phyloP scores from a whole-genome alignment of 345 rosid species.

The Lumnitzera racemosa region DNA sequence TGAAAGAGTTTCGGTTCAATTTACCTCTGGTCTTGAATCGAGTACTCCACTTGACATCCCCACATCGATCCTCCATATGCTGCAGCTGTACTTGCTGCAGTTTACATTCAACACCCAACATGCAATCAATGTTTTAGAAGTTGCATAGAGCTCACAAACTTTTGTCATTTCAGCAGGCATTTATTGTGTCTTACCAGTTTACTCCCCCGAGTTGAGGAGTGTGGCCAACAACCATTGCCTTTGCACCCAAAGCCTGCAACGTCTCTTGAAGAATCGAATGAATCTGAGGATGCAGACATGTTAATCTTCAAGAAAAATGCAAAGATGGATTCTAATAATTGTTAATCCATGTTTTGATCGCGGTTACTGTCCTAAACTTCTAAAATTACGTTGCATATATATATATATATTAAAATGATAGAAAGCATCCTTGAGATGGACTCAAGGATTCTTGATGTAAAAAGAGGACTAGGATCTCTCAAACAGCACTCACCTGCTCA shows the following conservation, averaged over 20 bases:
- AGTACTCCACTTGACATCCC: slow-evolving; percentile 98
- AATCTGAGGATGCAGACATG: slow-evolving; percentile 33
- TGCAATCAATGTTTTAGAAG: not conserved
- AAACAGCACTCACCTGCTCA: slow-evolving; percentile 46
- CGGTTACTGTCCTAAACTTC: too few relatives aligned
- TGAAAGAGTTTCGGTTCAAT: not conserved
- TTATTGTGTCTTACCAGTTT: slow-evolving; percentile 50
- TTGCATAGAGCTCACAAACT: not conserved
- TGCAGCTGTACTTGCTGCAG: slow-evolving; percentile 68
- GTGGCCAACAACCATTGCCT: slow-evolving; percentile 96
- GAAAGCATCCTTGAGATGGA: too few relatives aligned
- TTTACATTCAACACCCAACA: slow-evolving; percentile 2
- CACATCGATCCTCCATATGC: slow-evolving; percentile 87
- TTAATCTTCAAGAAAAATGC: slow-evolving; percentile 10
- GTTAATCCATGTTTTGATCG: not conserved
- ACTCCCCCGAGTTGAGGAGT: slow-evolving; percentile 80
- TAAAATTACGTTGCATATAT: too few relatives aligned
- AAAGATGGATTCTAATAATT: not conserved
- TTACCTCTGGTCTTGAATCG: slow-evolving; percentile 88
- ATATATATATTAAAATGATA: too few relatives aligned
- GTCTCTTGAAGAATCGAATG: slow-evolving; percentile 53
- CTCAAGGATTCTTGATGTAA: not conserved
- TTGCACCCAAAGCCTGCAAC: slow-evolving; percentile 59
- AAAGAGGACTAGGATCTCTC: not conserved
- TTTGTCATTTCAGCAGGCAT: not conserved